Evolutionary conservation across 169 alveolate species (phyloP), one percentile per base, ranked within the genome.

Genomic region (Cryptosporidium sp.): DNA sequence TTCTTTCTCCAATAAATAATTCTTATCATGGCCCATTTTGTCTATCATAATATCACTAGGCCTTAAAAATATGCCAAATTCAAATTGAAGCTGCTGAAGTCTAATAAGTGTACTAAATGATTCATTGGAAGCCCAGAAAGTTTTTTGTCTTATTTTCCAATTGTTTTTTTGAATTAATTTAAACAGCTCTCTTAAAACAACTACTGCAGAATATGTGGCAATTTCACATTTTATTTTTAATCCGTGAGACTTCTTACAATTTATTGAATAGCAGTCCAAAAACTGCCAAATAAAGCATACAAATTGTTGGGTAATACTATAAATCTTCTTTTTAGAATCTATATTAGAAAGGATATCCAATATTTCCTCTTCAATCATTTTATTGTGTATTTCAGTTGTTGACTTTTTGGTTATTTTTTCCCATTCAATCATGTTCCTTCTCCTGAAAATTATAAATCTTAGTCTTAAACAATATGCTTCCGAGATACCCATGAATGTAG

Each of bases 231-330:
- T 80, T 18, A 43, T 18, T 33, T 29, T 62, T 21, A 43, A 59
- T 29, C 10, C 7, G 3, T 33, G 26, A 31, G 51, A 43, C 21
- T 29, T 43, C 1, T 4, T 39, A 62, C 65, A 31, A 12, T 39
- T 48, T 10, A 9, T 18, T 29, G 48, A n/a, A 45, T 43, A 62
- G 31, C 26, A 61, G 35, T 80, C 89, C 33, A 80, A 48, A 41
- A 80, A 80, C 62, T 80, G 89, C 89, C 89, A 80, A 39, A 80
- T 31, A 67, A 80, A 80, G 41, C 89, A 80, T 2, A 50, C 74
- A 62, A 62, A 80, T 65, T 80, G 89, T 39, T 80, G 89, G 1
- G 75, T 45, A 12, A 80, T 39, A 45, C 37, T 59, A 29, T 43
- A 48, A 35, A 39, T 74, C 18, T 62, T 39, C 21, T 41, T 41